A percentile compares a stretch with the other conserved stretches of the same genome.
Conservation (phyloP, 169 alveolate species). For the Plasmodium sp. region DNA sequence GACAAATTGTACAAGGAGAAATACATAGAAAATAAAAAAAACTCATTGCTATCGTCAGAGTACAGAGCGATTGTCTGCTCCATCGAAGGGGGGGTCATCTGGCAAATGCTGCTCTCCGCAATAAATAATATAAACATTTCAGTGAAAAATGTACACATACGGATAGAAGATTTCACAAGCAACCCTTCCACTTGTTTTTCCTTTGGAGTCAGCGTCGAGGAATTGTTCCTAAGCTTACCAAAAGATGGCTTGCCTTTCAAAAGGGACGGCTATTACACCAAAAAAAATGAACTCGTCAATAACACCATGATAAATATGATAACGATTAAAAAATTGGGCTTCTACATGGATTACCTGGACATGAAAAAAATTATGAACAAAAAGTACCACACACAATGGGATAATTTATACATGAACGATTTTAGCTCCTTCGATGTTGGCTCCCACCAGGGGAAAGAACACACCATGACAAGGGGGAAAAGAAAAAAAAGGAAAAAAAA, state of each 20-base stretch:
- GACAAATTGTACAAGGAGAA: conserved; percentile 73
- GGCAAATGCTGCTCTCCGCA: conserved; percentile 74
- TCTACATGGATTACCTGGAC: conserved; percentile 62
- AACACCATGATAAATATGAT: conserved; percentile 76
- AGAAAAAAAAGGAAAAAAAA: conserved; percentile 18
- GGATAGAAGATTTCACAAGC: conserved; percentile 72
- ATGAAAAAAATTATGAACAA: conserved; percentile 64
- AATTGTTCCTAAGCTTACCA: conserved; percentile 55
- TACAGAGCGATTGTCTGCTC: conserved; percentile 72
- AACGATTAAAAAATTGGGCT: conserved; percentile 55
- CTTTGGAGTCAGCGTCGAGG: conserved; percentile 65
- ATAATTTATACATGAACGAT: background rate
- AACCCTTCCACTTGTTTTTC: conserved; percentile 68
- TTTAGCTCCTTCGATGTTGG: conserved; percentile 3
- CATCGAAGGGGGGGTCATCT: conserved; percentile 73
- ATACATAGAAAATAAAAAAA: conserved; percentile 67
- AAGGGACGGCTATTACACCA: conserved; percentile 72
- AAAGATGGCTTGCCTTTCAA: conserved; percentile 74
- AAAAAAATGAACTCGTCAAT: conserved; percentile 58
- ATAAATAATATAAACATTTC: conserved; percentile 68
- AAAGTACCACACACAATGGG: conserved; percentile 12
- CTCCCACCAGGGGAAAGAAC: background rate
- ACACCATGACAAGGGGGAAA: background rate
- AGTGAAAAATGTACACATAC: conserved; percentile 64
- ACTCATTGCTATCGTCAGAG: conserved; percentile 63